Conservation (phyloP, 306 rosid species). For the Vigna mungo region DNA sequence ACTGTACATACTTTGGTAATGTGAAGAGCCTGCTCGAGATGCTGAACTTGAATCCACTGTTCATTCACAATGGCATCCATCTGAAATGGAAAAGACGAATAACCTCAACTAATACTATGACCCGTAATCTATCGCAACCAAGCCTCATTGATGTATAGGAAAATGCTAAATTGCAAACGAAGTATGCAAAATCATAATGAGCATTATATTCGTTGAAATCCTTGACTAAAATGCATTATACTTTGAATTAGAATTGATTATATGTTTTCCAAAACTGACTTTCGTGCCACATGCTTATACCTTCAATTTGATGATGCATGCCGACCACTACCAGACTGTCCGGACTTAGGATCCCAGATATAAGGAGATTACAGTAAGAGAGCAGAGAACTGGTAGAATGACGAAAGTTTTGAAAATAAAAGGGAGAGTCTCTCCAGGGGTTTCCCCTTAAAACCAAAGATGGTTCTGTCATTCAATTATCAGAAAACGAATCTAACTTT, state of each 20-base stretch:
- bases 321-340: slow-evolving; percentile 1
- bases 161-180: slow-evolving; percentile 37
- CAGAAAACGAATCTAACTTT: not conserved
- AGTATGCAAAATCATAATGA: slow-evolving; percentile 25
- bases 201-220: slow-evolving; percentile 21
- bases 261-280: not conserved
- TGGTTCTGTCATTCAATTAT: slow-evolving; percentile 1
- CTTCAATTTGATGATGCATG: slow-evolving; percentile 36
- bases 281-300: slow-evolving; percentile 6
- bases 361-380: not conserved
- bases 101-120: slow-evolving; percentile 40
- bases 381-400: not conserved
- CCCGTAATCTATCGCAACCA: slow-evolving; percentile 8
- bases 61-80: slow-evolving; percentile 76
- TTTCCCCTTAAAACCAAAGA: slow-evolving; percentile 10
- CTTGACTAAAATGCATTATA: slow-evolving; percentile 15
- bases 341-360: not conserved
- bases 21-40: slow-evolving; percentile 97
- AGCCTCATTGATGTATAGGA: slow-evolving; percentile 2
- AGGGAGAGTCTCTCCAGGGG: not conserved
- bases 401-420: not conserved
- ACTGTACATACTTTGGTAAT: slow-evolving; percentile 61
- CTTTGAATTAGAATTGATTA: slow-evolving; percentile 22
- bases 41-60: slow-evolving; percentile 92
- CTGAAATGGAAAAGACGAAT: slow-evolving; percentile 59